A percentile compares a stretch with the other conserved stretches of the same genome.
These are phyloP conservation scores for Emericellopsis cladophorae DNA, from an alignment of 2,329 filamentous ascomycete species.

Conservation along the genomic window DNA sequence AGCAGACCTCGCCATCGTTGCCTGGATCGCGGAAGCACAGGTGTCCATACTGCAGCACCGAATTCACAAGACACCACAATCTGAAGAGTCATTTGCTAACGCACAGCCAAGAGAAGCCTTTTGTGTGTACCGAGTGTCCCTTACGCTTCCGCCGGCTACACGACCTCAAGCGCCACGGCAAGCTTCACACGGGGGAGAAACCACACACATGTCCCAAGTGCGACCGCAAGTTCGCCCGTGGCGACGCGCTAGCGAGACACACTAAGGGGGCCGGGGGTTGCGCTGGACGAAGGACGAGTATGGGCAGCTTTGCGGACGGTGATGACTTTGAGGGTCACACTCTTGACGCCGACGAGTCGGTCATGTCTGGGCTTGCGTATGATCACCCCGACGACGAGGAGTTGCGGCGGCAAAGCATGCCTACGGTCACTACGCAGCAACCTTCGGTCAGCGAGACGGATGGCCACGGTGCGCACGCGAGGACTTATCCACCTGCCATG, in stretches of 20 bases:
- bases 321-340: conserved; percentile 50
- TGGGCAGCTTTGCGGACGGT: conserved; percentile 69
- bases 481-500: conserved; percentile 68
- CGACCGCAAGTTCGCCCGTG: conserved; percentile 85
- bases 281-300: conserved; percentile 78
- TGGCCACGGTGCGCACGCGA: conserved; percentile 48
- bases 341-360: conserved; percentile 40
- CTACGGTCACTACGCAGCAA: conserved; percentile 63
- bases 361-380: conserved; percentile 44
- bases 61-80: conserved; percentile 95
- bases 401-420: conserved; percentile 55
- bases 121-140: conserved; percentile 84
- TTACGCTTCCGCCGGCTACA: conserved; percentile 87
- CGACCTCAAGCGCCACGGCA: conserved; percentile 90
- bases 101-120: conserved; percentile 97
- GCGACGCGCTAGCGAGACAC: conserved; percentile 86
- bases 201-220: conserved; percentile 93
- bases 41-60: conserved; percentile 90
- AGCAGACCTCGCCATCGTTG: conserved; percentile 44
- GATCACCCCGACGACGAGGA: conserved; percentile 50
- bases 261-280: conserved; percentile 94
- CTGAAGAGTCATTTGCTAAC: conserved; percentile 94
- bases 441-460: conserved; percentile 36
- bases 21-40: conserved; percentile 72
- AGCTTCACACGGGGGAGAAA: conserved; percentile 91